Base-by-base conservation (phyloP, 176 grass and related monocot species). In the Saccharum officinarum region DNA sequence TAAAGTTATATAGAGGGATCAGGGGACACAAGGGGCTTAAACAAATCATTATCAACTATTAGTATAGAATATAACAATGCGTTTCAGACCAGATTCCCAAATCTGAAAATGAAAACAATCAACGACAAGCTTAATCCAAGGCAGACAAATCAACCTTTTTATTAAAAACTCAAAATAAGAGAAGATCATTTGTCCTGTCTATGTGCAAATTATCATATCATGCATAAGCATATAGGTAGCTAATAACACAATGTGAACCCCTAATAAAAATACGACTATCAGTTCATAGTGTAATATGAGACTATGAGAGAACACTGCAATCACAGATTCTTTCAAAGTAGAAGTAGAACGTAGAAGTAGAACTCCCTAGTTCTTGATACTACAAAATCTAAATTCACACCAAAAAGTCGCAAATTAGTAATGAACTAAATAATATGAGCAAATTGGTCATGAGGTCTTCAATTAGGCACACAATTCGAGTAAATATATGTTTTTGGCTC, bases 201-300 rank as follows among this genome's bases (percentile, higher is more conserved):
- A 74, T 25, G 46, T 41, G 22, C 47, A 68, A 22, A 76, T 76
- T 85, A 80, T 7, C 66, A 60, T 84, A 67, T 40, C 62, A 69
- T 15, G 61, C 38, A 85, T 17, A 8, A 89, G 13, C 45, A 84
- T 64, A 30, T 80, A 75, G 39, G 45, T 83, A 74, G 10, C 5
- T 79, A 77, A 77, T 79, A 52, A 61, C 38, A 34, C 74, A 84
- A 37, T 60, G 68, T 46, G 42, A 69, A 3, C 8, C 15, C 15
- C 1, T 10, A 8, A 33, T 55, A 84, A 79, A 65, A 66, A 71
- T 84, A 84, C 16, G 68, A 34, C 17, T 54, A 84, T 23, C 39
- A 44, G 37, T 75, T 74, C 44, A n/a, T n/a, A n/a, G n/a, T n/a
- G n/a, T n/a, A n/a, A n/a, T n/a, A n/a, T n/a, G n/a, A n/a, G n/a